A percentile compares a stretch with the other conserved stretches of the same genome.
These are phyloP conservation scores for Petrea volubilis DNA, from an alignment of 257 asterid genomes.

Conservation along the genomic window DNA sequence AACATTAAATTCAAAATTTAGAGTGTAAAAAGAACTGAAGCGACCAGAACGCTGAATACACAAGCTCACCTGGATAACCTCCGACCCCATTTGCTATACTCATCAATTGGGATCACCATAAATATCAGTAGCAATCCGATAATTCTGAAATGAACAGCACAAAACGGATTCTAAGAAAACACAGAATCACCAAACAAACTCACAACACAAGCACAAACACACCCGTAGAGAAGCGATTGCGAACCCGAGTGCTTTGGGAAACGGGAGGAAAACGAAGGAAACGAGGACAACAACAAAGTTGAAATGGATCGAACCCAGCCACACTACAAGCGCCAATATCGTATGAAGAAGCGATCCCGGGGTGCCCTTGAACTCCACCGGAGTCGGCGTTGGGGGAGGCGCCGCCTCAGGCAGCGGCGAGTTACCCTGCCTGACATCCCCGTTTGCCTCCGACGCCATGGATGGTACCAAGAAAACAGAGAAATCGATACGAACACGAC, in stretches of 20 bases:
- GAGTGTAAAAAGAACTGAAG: background rate
- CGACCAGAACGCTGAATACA: background rate
- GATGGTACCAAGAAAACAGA: conserved; percentile 9
- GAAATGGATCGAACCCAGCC: conserved; percentile 81
- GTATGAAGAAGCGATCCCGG: conserved; percentile 43
- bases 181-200: background rate
- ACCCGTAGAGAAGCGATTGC: conserved; percentile 22
- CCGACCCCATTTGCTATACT: conserved; percentile 66
- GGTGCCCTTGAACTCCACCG: conserved; percentile 67
- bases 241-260: conserved; percentile 61
- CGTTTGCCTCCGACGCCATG: conserved; percentile 34
- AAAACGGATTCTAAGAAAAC: background rate
- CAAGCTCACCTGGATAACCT: conserved; percentile 56
- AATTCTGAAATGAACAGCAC: conserved; percentile 46
- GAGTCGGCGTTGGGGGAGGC: conserved; percentile 35
- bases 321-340: conserved; percentile 50
- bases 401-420: conserved; percentile 23
- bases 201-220: background rate
- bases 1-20: background rate
- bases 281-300: conserved; percentile 40
- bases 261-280: conserved; percentile 68
- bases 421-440: conserved; percentile 32
- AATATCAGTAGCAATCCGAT: conserved; percentile 63
- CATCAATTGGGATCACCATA: conserved; percentile 72
- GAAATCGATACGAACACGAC: background rate